Evolutionary conservation across 1,284 basidiomycete genomes (phyloP).

Genomic region (Rhodotorula sp.): DNA sequence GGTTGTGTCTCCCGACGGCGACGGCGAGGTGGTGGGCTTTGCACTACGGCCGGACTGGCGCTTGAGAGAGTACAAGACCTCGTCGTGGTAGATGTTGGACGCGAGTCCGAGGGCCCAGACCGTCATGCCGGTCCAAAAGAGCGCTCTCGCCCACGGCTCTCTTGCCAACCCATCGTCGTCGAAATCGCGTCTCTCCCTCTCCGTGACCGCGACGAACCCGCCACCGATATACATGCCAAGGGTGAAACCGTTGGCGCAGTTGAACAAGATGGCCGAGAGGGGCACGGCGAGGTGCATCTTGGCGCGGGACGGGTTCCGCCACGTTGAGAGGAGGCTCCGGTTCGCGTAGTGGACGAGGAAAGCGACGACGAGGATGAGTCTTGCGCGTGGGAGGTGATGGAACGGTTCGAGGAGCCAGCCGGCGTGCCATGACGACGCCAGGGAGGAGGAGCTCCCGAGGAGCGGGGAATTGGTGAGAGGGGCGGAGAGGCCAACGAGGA

Average conservation of each 20-base stretch:
- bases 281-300: conserved; percentile 33
- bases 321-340: conserved; percentile 27
- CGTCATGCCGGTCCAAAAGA: conserved; percentile 36
- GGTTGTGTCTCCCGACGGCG: neutral
- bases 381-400: conserved; percentile 12
- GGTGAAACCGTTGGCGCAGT: conserved; percentile 30
- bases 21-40: neutral
- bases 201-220: neutral
- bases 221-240: conserved; percentile 26
- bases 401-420: neutral
- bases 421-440: neutral
- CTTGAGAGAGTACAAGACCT: conserved; percentile 42
- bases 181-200: neutral
- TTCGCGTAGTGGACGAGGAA: conserved; percentile 37
- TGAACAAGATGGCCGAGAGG: conserved; percentile 28
- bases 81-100: conserved; percentile 43
- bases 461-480: conserved; percentile 14
- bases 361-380: conserved; percentile 18
- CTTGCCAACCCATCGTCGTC: neutral
- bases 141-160: neutral
- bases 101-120: conserved; percentile 40
- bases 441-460: neutral
- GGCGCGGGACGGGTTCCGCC: conserved; percentile 31
- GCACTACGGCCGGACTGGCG: neutral
- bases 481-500: conserved; percentile 24